Percentiles rank a stretch among this genome's conserved stretches.
Evolutionary conservation across 495 filamentous ascomycete species (phyloP).

Genomic region (Talaromyces wortmannii): DNA sequence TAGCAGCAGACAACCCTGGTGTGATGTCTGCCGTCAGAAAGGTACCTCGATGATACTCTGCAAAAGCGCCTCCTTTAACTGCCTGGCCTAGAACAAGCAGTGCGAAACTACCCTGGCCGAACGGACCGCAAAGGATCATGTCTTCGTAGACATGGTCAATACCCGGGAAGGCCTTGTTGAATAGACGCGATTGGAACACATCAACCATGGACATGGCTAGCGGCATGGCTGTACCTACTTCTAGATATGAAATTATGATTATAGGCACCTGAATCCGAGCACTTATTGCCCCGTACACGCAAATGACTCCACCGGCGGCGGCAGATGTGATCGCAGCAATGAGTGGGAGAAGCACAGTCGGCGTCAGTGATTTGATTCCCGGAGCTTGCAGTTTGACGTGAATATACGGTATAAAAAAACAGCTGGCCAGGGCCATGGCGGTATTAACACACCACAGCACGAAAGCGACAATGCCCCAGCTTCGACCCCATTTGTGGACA

Average conservation of each 20-base stretch:
- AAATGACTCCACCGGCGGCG: slow-evolving; percentile 21
- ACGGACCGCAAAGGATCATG: slow-evolving; percentile 31
- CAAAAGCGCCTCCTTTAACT: slow-evolving; percentile 10
- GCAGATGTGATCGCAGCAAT: slow-evolving; percentile 22
- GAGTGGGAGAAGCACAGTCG: slow-evolving; percentile 17
- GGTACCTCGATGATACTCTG: slow-evolving; percentile 15
- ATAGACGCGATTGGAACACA: slow-evolving; percentile 18
- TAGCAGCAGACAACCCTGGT: slow-evolving; percentile 8
- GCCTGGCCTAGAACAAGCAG: slow-evolving; percentile 16
- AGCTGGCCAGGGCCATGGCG: slow-evolving; percentile 12
- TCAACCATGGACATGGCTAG: slow-evolving; percentile 14
- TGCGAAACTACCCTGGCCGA: slow-evolving; percentile 24
- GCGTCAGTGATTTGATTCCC: slow-evolving; percentile 12
- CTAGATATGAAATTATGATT: slow-evolving; percentile 25
- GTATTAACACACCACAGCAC: slow-evolving; percentile 25
- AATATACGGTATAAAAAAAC: slow-evolving; percentile 16
- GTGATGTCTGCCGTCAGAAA: slow-evolving; percentile 19
- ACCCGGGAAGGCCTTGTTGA: slow-evolving; percentile 11
- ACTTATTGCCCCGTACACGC: slow-evolving; percentile 10
- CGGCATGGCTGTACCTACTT: slow-evolving; percentile 19
- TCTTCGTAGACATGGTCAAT: slow-evolving; percentile 21
- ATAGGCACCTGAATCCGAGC: slow-evolving; percentile 21
- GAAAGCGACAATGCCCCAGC: slow-evolving; percentile 14
- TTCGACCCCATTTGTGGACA: slow-evolving; percentile 10
- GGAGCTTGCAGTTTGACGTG: slow-evolving; percentile 22